Conservation (phyloP, 2,329 filamentous ascomycete species). For the Alternaria infectoria region DNA sequence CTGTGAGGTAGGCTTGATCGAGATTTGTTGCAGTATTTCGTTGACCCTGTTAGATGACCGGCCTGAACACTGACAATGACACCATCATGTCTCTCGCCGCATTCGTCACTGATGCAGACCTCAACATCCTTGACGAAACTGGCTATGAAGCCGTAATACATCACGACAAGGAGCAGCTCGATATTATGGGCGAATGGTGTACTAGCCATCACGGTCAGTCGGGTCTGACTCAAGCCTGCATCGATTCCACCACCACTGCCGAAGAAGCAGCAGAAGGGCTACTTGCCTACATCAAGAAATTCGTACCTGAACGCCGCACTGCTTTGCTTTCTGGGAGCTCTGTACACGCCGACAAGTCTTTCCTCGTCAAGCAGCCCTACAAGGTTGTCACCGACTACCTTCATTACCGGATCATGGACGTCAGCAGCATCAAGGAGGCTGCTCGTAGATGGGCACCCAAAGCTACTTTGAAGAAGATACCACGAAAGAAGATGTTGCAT, state of each 20-base stretch:
- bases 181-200: conserved; percentile 90
- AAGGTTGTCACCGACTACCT: conserved; percentile 74
- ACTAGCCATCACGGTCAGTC: conserved; percentile 76
- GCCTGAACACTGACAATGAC: conserved; percentile 77
- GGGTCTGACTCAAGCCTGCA: conserved; percentile 80
- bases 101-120: conserved; percentile 81
- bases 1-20: conserved; percentile 61
- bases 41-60: conserved; percentile 78
- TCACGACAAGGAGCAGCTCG: conserved; percentile 71
- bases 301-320: conserved; percentile 69
- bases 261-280: conserved; percentile 74
- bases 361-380: conserved; percentile 78
- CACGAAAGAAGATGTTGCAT: conserved; percentile 77
- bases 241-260: conserved; percentile 74
- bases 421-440: conserved; percentile 91
- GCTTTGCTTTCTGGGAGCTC: conserved; percentile 90
- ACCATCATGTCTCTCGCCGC: conserved; percentile 92
- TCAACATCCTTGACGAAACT: conserved; percentile 74
- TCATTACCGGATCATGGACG: conserved; percentile 89
- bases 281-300: conserved; percentile 76
- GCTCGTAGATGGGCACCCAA: conserved; percentile 77
- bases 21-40: not conserved
- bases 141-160: conserved; percentile 85
- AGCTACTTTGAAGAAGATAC: conserved; percentile 66
- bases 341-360: conserved; percentile 86